Evolutionary conservation across 805 yeast species (phyloP).

Genomic region (Saccharomycopsis synnaedendra): DNA sequence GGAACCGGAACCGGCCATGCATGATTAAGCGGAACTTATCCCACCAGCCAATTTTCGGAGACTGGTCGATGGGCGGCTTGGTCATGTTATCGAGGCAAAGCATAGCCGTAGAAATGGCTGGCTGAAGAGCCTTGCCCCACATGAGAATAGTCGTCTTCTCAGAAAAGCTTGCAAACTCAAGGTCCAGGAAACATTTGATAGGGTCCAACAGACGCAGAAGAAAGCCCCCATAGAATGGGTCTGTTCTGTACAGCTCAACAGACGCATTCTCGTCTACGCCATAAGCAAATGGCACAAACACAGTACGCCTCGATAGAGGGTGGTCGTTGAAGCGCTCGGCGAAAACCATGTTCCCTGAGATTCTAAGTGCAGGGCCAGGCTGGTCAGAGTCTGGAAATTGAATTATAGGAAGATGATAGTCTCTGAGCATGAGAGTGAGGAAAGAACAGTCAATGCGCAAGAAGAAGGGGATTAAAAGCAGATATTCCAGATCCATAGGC

Average conservation of each 20-base stretch:
- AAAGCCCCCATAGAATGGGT: slow-evolving; percentile 45
- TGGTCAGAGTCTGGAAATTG: slow-evolving; percentile 28
- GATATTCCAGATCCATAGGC: slow-evolving; percentile 40
- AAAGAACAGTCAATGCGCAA: slow-evolving; percentile 32
- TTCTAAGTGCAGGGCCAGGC: slow-evolving; percentile 9
- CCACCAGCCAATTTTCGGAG: slow-evolving; percentile 60
- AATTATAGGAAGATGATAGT: slow-evolving; percentile 47
- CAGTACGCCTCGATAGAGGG: slow-evolving; percentile 32
- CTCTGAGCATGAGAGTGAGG: slow-evolving; percentile 36
- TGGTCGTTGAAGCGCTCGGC: slow-evolving; percentile 40
- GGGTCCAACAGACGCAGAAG: slow-evolving; percentile 55
- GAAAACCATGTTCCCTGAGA: slow-evolving; percentile 40
- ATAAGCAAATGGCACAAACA: slow-evolving; percentile 50
- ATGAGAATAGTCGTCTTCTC: slow-evolving; percentile 38
- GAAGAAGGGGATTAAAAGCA: slow-evolving; percentile 41
- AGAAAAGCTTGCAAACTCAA: slow-evolving; percentile 34
- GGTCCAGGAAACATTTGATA: slow-evolving; percentile 42
- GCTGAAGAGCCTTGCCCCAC: slow-evolving; percentile 56
- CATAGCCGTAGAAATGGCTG: slow-evolving; percentile 51
- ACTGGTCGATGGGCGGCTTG: slow-evolving; percentile 59
- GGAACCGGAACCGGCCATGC: slow-evolving; percentile 42
- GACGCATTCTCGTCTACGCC: slow-evolving; percentile 20
- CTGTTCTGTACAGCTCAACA: slow-evolving; percentile 16
- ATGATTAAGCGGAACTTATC: slow-evolving; percentile 46
- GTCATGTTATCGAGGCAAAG: slow-evolving; percentile 55